phyloP scores from a whole-genome alignment of 2,329 filamentous ascomycete species.

The Pyricularia sp. region DNA sequence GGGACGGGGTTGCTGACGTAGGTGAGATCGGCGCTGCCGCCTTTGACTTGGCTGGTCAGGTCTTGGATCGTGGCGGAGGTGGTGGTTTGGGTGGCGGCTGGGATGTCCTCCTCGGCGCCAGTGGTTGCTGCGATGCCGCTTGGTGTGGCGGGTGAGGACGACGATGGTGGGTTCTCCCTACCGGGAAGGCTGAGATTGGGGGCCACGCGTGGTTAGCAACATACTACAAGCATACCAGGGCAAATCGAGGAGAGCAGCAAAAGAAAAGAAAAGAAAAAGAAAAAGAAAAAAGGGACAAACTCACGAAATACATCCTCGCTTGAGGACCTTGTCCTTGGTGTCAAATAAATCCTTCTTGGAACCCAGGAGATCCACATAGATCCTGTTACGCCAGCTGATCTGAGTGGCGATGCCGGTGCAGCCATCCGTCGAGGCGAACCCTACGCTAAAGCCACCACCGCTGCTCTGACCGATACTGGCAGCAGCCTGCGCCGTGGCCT shows the following conservation, averaged over 20 bases:
- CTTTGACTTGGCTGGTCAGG: not conserved
- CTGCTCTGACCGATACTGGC: slow-evolving; percentile 9
- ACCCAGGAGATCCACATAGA: slow-evolving; percentile 14
- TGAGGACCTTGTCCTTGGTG: slow-evolving; percentile 12
- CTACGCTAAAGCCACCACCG: slow-evolving; percentile 8
- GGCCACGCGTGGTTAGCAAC: not conserved
- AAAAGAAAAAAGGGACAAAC: not conserved
- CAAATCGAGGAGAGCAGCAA: not conserved
- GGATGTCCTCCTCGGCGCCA: too few relatives aligned
- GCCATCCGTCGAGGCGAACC: slow-evolving; percentile 12
- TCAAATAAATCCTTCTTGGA: slow-evolving; percentile 13
- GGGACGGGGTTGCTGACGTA: slow-evolving; percentile 10
- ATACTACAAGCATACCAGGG: too few relatives aligned
- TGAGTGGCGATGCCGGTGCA: slow-evolving; percentile 18
- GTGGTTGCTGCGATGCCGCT: too few relatives aligned
- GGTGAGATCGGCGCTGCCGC: not conserved
- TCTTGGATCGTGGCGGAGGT: not conserved
- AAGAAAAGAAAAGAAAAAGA: not conserved
- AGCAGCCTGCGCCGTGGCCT: slow-evolving; percentile 12
- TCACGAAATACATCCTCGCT: slow-evolving; percentile 13
- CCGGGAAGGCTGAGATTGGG: not conserved
- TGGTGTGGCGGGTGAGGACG: not conserved
- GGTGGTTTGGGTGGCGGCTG: too few relatives aligned
- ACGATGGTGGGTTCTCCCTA: not conserved
- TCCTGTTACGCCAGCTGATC: slow-evolving; percentile 18